These are phyloP conservation scores for Vitis labrusca DNA, from an alignment of 164 flowering plant species.

Conservation along the genomic window DNA sequence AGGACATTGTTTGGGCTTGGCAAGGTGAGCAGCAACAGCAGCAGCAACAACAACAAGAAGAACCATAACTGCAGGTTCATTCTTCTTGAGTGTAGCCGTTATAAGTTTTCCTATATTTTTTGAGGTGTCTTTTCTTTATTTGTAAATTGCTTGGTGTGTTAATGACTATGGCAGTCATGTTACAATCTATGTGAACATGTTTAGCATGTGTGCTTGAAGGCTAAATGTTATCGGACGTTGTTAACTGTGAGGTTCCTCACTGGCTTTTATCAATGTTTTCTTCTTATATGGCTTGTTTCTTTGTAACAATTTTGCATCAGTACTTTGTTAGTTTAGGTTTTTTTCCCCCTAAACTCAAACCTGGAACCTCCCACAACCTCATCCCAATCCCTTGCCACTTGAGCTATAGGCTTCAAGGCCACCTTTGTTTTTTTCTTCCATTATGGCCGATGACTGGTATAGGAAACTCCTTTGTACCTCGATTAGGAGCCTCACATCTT, in stretches of 20 bases:
- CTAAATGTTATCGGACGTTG: neutral
- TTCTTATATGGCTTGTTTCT: neutral
- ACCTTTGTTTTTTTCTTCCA: no score
- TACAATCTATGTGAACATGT: neutral
- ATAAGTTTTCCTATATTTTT: neutral
- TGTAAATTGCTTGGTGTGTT: neutral
- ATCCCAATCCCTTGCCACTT: no score
- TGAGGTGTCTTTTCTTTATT: neutral
- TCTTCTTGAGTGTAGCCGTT: neutral
- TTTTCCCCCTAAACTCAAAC: no score
- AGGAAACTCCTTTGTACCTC: no score
- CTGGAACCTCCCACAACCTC: no score
- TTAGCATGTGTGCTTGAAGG: neutral
- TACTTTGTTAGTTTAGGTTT: no score
- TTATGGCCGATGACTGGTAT: no score
- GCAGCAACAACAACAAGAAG: neutral
- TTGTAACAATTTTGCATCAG: neutral
- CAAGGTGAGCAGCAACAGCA: constrained; percentile 31
- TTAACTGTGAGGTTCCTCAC: neutral
- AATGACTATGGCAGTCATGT: neutral
- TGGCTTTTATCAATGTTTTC: neutral
- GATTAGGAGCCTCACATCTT: no score
- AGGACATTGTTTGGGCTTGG: constrained; percentile 46
- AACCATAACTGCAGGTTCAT: neutral
- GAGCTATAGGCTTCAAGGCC: no score